These are phyloP conservation scores for Mrakiaceae sp. DNA, from an alignment of 1,284 basidiomycete genomes.

Conservation along the genomic window DNA sequence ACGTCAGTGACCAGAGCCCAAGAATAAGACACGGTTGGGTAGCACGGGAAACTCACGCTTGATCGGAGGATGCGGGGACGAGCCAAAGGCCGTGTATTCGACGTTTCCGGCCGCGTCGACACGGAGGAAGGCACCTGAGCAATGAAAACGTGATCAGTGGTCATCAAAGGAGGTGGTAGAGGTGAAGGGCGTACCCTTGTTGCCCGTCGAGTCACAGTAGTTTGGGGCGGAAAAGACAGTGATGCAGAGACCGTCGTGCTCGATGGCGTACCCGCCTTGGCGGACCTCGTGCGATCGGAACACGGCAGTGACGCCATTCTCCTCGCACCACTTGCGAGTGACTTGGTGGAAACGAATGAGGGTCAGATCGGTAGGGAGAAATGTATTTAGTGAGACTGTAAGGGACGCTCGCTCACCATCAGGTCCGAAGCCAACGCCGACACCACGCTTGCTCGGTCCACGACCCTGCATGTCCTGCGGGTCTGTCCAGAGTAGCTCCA, in stretches of 20 bases:
- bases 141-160: too few relatives aligned
- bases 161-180: too few relatives aligned
- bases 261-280: slow-evolving; percentile 51
- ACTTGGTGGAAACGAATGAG: not conserved
- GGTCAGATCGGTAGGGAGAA: too few relatives aligned
- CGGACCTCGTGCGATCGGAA: slow-evolving; percentile 96
- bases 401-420: slow-evolving; percentile 39
- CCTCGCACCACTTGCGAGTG: slow-evolving; percentile 73
- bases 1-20: not conserved
- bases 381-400: too few relatives aligned
- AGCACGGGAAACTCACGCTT: not conserved
- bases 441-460: slow-evolving; percentile 92
- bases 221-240: slow-evolving; percentile 58
- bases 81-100: slow-evolving; percentile 12
- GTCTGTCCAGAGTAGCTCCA: slow-evolving; percentile 77
- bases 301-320: slow-evolving; percentile 77
- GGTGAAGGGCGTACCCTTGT: not conserved
- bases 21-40: not conserved
- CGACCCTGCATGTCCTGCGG: slow-evolving; percentile 83
- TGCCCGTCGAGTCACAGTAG: slow-evolving; percentile 6
- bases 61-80: slow-evolving; percentile 10
- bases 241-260: slow-evolving; percentile 46
- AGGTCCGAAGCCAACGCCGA: slow-evolving; percentile 91
- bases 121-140: slow-evolving; percentile 10
- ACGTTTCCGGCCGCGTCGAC: slow-evolving; percentile 12